phyloP scores from a whole-genome alignment of 2,329 filamentous ascomycete genomes.

The Ilyonectria sp. region DNA sequence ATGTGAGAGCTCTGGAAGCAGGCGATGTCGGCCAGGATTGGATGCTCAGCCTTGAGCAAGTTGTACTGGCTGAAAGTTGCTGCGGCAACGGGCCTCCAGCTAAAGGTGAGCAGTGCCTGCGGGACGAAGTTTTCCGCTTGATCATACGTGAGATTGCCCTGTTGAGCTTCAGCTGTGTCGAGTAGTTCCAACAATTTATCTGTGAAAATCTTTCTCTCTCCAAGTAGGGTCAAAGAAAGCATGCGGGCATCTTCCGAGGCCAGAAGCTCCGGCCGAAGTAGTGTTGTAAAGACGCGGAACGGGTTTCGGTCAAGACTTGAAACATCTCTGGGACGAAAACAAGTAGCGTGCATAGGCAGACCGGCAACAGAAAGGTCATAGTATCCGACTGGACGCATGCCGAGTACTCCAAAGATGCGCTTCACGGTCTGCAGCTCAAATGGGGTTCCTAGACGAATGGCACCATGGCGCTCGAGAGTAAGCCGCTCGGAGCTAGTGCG shows the following conservation, averaged over 20 bases:
- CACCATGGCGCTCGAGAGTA: slow-evolving; percentile 57
- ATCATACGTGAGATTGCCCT: not conserved
- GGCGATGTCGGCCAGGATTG: slow-evolving; percentile 63
- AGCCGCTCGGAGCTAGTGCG: not conserved
- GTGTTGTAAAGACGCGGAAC: slow-evolving; percentile 45
- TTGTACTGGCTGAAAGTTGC: slow-evolving; percentile 1
- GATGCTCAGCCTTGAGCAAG: slow-evolving; percentile 32
- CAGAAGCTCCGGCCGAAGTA: too few relatives aligned
- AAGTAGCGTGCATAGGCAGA: slow-evolving; percentile 66
- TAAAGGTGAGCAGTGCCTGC: slow-evolving; percentile 12
- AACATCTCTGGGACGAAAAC: slow-evolving; percentile 58
- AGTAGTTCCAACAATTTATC: slow-evolving; percentile 52
- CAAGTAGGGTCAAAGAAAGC: not conserved
- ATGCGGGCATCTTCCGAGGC: not conserved
- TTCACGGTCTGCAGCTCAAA: slow-evolving; percentile 58
- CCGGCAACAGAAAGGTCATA: slow-evolving; percentile 63
- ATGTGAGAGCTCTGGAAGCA: slow-evolving; percentile 60
- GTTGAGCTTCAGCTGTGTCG: slow-evolving; percentile 51
- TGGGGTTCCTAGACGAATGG: slow-evolving; percentile 62
- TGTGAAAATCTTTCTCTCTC: slow-evolving; percentile 32
- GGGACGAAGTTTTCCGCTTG: slow-evolving; percentile 32
- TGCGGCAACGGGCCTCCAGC: slow-evolving; percentile 9
- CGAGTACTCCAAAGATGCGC: slow-evolving; percentile 62
- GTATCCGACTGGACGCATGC: slow-evolving; percentile 65
- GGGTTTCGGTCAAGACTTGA: slow-evolving; percentile 57